Base-by-base conservation (phyloP, 1,139 yeast genomes). In the Debaryomycetaceae sp. region DNA sequence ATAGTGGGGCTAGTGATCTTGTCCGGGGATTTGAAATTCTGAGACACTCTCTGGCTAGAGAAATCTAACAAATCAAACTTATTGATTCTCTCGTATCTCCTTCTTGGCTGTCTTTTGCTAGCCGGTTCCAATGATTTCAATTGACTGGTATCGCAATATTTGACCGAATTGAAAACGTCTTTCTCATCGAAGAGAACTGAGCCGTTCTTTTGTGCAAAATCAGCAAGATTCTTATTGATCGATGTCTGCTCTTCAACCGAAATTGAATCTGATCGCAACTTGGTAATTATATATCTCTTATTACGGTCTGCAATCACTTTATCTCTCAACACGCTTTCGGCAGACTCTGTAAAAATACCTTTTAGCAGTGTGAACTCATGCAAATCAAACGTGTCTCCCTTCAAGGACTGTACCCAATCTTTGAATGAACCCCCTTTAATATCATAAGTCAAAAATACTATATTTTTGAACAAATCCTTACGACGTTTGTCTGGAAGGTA, bases 51-150 rank as follows among this genome's bases (percentile, higher is more conserved):
- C 27, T 55, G 41, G 17, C 54, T 42, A n/a, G 45, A 47, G 42
- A 67, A 59, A 44, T 67, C 66, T 44, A 69, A 67, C 45, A 69
- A 69, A 45, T 68, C 69, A 38, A 67, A 55, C 24, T 60, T 63
- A 42, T 59, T 63, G 1, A 66, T 69, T 42, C 61, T 60, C 44
- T 66, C 67, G 41, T 66, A 61, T 42, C 60, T 65, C 36, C 66
- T 54, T 52, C 74, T 55, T 37, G 38, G 27, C 47, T 47, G 38
- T 42, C 29, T 34, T 23, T 46, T 24, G 17, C 40, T 34, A 17
- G 20, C 20, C 37, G 39, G 14, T 36, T 41, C 40, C 9, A 56
- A 48, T 6, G 47, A 23, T 9, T 48, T 46, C 17, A 55, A 11
- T 6, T 34, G 29, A 4, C 27, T 39, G 5, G 43, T 35, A 5